Conservation (phyloP, 2,329 filamentous ascomycete species). For the Cyphellophora europaea region DNA sequence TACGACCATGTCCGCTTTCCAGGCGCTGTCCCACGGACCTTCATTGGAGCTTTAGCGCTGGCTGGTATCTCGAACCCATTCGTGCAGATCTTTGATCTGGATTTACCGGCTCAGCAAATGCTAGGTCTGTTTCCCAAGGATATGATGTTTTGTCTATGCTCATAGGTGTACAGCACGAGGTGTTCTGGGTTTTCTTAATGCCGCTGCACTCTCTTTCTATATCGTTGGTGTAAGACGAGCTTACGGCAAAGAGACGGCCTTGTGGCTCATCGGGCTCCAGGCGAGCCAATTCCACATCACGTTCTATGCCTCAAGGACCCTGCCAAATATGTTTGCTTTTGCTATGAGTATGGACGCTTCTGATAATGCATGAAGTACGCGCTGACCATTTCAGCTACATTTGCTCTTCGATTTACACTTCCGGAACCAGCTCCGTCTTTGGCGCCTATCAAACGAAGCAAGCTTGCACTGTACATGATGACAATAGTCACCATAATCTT, state of each 20-base stretch:
- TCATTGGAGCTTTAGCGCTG: constrained; percentile 70
- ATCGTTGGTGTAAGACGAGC: constrained; percentile 52
- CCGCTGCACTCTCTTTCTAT: constrained; percentile 57
- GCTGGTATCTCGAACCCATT: constrained; percentile 63
- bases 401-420: constrained; percentile 39
- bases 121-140: constrained; percentile 34
- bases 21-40: constrained; percentile 84
- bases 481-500: constrained; percentile 77
- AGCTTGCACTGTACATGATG: constrained; percentile 62
- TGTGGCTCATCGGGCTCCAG: constrained; percentile 74
- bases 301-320: constrained; percentile 82
- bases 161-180: constrained; percentile 48
- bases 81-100: constrained; percentile 41
- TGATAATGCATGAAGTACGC: background rate
- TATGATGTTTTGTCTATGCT: background rate
- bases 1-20: constrained; percentile 92
- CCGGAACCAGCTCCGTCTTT: constrained; percentile 26
- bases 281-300: constrained; percentile 83
- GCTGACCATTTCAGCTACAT: constrained; percentile 21
- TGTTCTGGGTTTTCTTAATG: constrained; percentile 71
- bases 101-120: constrained; percentile 47
- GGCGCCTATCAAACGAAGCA: constrained; percentile 39
- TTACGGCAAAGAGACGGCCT: constrained; percentile 58
- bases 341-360: constrained; percentile 63
- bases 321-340: constrained; percentile 97